Percentiles rank a stretch among this genome's conserved stretches.
These are phyloP conservation scores for Parachlorella kessleri DNA, from an alignment of 139 green algal species.

Conservation along the genomic window DNA sequence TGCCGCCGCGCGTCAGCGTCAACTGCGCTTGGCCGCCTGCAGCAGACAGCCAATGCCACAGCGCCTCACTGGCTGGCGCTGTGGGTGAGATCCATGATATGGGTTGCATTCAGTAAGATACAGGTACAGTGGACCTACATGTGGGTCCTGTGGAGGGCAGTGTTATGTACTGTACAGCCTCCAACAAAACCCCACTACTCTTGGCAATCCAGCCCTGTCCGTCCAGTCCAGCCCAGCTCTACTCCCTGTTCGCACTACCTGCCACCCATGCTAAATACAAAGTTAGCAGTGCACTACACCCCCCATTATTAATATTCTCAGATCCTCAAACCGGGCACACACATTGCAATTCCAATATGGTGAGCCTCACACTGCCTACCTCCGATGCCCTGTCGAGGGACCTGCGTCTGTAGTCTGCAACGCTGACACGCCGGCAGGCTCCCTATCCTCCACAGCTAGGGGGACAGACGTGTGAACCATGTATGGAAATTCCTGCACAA, in stretches of 20 bases:
- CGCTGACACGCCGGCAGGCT: conserved; percentile 13
- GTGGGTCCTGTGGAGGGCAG: too few species aligned
- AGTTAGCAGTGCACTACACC: neutral
- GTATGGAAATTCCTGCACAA: conserved; percentile 18
- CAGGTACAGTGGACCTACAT: too few species aligned
- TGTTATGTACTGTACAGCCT: too few species aligned
- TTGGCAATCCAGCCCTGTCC: neutral
- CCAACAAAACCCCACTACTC: too few species aligned
- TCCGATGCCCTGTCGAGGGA: conserved; percentile 18
- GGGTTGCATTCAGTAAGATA: too few species aligned
- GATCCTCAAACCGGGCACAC: neutral
- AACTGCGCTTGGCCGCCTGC: neutral
- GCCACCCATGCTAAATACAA: too few species aligned
- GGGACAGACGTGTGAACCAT: conserved; percentile 13
- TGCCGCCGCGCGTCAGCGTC: neutral
- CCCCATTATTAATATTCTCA: neutral
- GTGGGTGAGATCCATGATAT: too few species aligned
- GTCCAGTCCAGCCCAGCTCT: neutral
- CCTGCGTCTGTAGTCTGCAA: neutral
- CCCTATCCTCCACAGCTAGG: conserved; percentile 11
- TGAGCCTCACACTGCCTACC: conserved; percentile 2
- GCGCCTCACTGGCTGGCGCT: too few species aligned
- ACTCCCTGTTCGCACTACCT: neutral
- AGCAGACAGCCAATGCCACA: too few species aligned
- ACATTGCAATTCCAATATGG: neutral